Conservation (phyloP, 306 rosid genomes). For the Rosa chinensis region DNA sequence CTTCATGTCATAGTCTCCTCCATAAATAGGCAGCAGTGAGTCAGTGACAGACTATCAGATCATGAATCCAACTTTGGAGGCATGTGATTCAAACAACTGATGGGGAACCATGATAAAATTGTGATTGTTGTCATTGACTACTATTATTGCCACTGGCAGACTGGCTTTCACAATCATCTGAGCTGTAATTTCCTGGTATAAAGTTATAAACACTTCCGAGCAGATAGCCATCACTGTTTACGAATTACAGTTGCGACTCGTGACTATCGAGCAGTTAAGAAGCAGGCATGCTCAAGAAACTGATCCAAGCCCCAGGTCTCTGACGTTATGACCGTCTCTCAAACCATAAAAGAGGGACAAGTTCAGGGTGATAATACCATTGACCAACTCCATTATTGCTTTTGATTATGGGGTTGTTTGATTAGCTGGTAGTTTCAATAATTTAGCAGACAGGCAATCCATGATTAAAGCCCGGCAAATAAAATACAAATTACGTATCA, state of each 20-base stretch:
- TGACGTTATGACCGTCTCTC: neutral
- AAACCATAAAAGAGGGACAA: neutral
- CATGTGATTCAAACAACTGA: neutral
- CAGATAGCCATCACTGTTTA: constrained; percentile 10
- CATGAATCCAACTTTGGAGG: neutral
- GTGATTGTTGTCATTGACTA: constrained; percentile 7
- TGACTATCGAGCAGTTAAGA: neutral
- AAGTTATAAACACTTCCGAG: constrained; percentile 15
- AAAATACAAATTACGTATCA: neutral
- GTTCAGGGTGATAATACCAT: neutral
- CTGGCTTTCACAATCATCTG: constrained; percentile 30
- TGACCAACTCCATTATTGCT: neutral
- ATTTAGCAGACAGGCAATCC: neutral
- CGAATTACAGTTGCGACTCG: constrained; percentile 19
- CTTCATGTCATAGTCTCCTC: constrained; percentile 7
- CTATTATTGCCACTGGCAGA: neutral
- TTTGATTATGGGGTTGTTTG: neutral
- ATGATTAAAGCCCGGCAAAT: constrained; percentile 1
- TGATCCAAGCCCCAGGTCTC: neutral
- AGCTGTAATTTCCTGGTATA: constrained; percentile 33
- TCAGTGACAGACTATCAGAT: neutral
- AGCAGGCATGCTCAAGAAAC: neutral
- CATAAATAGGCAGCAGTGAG: neutral
- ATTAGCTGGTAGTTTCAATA: neutral
- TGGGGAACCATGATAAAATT: neutral